Evolutionary conservation across 306 rosid species (phyloP), one percentile per base, ranked within the genome.

Genomic region (Hippophae rhamnoides): DNA sequence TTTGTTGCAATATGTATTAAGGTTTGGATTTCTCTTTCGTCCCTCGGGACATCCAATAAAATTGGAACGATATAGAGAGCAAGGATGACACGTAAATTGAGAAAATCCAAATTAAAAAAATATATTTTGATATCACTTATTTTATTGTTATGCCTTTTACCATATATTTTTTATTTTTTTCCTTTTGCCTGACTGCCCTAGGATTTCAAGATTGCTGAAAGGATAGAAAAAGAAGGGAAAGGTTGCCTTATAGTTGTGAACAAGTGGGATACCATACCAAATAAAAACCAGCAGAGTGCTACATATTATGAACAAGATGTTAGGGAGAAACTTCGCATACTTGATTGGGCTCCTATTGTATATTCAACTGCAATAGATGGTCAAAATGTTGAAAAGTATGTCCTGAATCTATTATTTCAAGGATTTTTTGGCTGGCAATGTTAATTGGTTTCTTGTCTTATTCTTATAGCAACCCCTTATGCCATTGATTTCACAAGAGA

Each of bases 261-360:
- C 76, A 92, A 92, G 74, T 92, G 98, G 98, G 98, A 92, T 74
- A 92, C 96, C 11, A 83, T 87, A 76, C 92, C 96, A 12, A 82
- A 87, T 71, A 92, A 92, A 68, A 85, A 87, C 66, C 98, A 87
- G 74, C 93, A 87, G 89, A 87, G 93, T 49, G 87, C 96, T 40
- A 61, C 78, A 63, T 77, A 78, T 73, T 87, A 92, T 50, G 96
- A 92, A 75, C 82, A 87, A 74, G 98, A 85, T 82, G 89, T 92
- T 72, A 78, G 96, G 72, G 89, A 92, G 72, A 92, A 87, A 82
- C 86, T 92, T 50, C 93, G 93, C 7, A 45, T 54, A 57, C 89
- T 92, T 69, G 80, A 68, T 65, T 92, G 98, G 96, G 98, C 95
- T 18, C 98, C 93, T 26, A 63, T 92, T 63, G 98, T 87, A 47